phyloP scores from a whole-genome alignment of 257 asterid species.

The Fraxinus anomala region DNA sequence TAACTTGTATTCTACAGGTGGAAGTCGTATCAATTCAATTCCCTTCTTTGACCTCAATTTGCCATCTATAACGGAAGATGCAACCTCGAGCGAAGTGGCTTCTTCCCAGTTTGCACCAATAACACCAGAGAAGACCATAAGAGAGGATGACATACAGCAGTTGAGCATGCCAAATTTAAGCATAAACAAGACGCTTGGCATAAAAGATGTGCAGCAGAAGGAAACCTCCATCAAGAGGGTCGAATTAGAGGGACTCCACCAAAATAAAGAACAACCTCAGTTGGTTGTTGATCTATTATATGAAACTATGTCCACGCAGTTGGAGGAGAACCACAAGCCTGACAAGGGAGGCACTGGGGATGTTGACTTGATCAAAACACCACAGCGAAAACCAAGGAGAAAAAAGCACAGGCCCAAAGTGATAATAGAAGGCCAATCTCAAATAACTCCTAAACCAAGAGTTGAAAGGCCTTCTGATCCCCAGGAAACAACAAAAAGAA shows the following conservation, averaged over 20 bases:
- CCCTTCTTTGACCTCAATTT: conserved; percentile 52
- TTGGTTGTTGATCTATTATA: conserved; percentile 33
- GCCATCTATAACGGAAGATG: conserved; percentile 40
- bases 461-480: conserved; percentile 40
- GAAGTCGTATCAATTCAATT: conserved; percentile 37
- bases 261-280: conserved; percentile 36
- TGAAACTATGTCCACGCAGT: conserved; percentile 34
- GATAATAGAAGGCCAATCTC: conserved; percentile 59
- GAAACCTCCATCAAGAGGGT: conserved; percentile 14
- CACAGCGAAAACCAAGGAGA: conserved; percentile 67
- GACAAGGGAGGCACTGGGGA: conserved; percentile 63
- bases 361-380: conserved; percentile 56
- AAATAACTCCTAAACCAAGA: conserved; percentile 45
- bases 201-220: conserved; percentile 26
- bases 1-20: conserved; percentile 44
- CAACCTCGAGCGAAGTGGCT: conserved; percentile 32
- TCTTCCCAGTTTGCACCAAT: conserved; percentile 49
- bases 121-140: conserved; percentile 58
- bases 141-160: conserved; percentile 34
- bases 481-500: conserved; percentile 40
- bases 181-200: conserved; percentile 26
- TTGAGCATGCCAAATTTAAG: conserved; percentile 22
- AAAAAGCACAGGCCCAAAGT: conserved; percentile 96
- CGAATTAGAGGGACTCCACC: conserved; percentile 38
- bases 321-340: conserved; percentile 74